phyloP scores from a whole-genome alignment of 441 rosid genomes.

The Omphalea diandra region DNA sequence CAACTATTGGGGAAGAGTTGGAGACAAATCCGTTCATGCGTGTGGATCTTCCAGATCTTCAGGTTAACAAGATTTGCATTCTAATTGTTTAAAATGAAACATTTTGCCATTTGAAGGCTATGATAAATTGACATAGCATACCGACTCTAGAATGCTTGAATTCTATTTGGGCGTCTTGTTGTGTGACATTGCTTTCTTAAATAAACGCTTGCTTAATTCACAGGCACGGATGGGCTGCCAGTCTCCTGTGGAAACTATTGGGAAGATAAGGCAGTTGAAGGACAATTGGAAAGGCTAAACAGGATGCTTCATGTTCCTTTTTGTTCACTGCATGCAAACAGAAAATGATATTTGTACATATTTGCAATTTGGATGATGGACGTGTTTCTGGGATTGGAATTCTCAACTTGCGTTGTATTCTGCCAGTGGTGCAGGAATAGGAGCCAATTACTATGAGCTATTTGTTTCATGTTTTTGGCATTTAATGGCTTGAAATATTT shows the following conservation, averaged over 20 bases:
- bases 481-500: neutral
- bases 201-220: slow-evolving; percentile 5
- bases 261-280: slow-evolving; percentile 63
- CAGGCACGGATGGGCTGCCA: slow-evolving; percentile 62
- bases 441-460: neutral
- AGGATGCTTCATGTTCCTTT: slow-evolving; percentile 14
- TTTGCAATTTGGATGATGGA: neutral
- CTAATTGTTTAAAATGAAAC: neutral
- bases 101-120: neutral
- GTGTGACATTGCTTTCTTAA: neutral
- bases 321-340: neutral
- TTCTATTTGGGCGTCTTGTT: neutral
- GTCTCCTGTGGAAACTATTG: slow-evolving; percentile 64
- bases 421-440: neutral
- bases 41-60: slow-evolving; percentile 60
- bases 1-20: slow-evolving; percentile 78
- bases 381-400: neutral
- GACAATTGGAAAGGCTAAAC: slow-evolving; percentile 79
- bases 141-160: neutral
- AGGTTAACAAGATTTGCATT: slow-evolving; percentile 38
- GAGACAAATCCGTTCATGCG: slow-evolving; percentile 89
- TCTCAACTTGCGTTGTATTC: neutral
- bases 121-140: neutral
- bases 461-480: neutral
- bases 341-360: neutral